phyloP scores from a whole-genome alignment of 2,329 filamentous ascomycete genomes.

The Aureobasidium musti region DNA sequence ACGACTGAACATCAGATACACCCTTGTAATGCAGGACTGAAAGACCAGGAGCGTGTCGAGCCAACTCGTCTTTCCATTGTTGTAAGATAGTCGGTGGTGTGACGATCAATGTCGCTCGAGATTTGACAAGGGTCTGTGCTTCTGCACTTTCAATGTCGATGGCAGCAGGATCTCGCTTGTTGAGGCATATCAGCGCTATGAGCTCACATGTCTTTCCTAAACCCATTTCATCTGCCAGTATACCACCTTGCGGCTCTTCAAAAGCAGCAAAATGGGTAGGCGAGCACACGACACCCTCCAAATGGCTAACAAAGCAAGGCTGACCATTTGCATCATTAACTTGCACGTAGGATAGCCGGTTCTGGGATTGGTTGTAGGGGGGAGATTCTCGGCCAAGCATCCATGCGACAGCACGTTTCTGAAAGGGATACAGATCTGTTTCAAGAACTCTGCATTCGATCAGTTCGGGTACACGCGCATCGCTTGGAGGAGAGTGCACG shows the following conservation, averaged over 20 bases:
- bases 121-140: conserved; percentile 39
- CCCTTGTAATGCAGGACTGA: conserved; percentile 60
- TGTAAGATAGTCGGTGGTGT: conserved; percentile 62
- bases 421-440: conserved; percentile 66
- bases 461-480: conserved; percentile 33
- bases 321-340: conserved; percentile 52
- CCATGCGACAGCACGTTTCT: conserved; percentile 70
- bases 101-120: conserved; percentile 63
- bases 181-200: conserved; percentile 67
- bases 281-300: conserved; percentile 58
- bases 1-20: conserved; percentile 41
- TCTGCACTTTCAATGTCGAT: neutral
- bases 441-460: conserved; percentile 35
- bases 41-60: conserved; percentile 58
- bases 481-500: conserved; percentile 61
- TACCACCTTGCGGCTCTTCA: conserved; percentile 58
- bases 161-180: conserved; percentile 49
- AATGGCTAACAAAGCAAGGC: conserved; percentile 60
- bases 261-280: conserved; percentile 44
- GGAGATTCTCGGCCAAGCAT: conserved; percentile 61
- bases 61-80: conserved; percentile 65
- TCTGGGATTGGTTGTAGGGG: neutral
- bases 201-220: conserved; percentile 79
- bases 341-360: conserved; percentile 47
- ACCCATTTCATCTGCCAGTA: conserved; percentile 81